Percentiles rank a stretch among this genome's conserved stretches.
phyloP scores from a whole-genome alignment of 768 basidiomycete species.

The Russula griseocarnosa region DNA sequence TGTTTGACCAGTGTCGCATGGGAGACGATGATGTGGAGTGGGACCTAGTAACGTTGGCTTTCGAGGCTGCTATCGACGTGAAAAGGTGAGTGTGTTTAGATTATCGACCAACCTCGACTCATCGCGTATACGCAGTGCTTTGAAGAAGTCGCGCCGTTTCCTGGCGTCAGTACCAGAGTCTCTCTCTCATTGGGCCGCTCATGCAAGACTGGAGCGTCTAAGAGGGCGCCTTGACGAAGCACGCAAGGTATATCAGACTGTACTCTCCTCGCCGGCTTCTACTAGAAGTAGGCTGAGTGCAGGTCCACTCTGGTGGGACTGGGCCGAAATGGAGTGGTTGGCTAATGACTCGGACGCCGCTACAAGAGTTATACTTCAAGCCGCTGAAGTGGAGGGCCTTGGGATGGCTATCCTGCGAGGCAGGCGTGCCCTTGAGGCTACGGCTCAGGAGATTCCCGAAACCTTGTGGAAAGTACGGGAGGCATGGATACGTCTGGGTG shows the following conservation, averaged over 20 bases:
- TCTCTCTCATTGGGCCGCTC: conserved; percentile 64
- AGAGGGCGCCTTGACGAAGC: conserved; percentile 65
- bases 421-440: conserved; percentile 60
- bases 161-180: conserved; percentile 57
- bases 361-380: conserved; percentile 50
- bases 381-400: conserved; percentile 50
- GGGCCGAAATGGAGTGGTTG: conserved; percentile 84
- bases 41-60: conserved; percentile 62
- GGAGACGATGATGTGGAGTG: conserved; percentile 52
- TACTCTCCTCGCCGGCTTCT: conserved; percentile 49
- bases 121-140: conserved; percentile 44
- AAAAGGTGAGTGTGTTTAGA: conserved; percentile 47
- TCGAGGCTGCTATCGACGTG: conserved; percentile 55
- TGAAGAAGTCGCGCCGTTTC: conserved; percentile 62
- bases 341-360: conserved; percentile 47
- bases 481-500: conserved; percentile 62
- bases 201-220: conserved; percentile 66
- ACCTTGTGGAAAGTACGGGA: conserved; percentile 53
- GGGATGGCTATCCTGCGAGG: conserved; percentile 56
- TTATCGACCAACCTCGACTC: not conserved
- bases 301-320: conserved; percentile 69
- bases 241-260: conserved; percentile 71
- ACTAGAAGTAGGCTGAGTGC: conserved; percentile 37
- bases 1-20: conserved; percentile 56
- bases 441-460: conserved; percentile 30